These are phyloP conservation scores for Penicillium sp. DNA, from an alignment of 2,329 filamentous ascomycete genomes.

Conservation along the genomic window DNA sequence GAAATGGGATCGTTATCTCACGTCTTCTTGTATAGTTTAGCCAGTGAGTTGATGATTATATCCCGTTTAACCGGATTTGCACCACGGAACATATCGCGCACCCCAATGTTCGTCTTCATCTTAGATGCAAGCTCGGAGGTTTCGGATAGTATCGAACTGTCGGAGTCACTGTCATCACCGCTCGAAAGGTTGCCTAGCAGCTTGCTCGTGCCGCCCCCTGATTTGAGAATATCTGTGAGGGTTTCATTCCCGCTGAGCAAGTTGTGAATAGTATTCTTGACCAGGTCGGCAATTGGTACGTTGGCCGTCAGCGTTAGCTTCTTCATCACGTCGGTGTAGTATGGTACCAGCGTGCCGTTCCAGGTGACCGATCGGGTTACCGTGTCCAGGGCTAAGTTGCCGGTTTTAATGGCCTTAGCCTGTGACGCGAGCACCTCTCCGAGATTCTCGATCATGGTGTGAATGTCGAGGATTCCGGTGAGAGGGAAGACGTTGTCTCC, in stretches of 20 bases:
- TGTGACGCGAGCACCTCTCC: conserved; percentile 27
- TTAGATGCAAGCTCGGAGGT: conserved; percentile 2
- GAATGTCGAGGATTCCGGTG: conserved; percentile 49
- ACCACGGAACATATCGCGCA: conserved; percentile 3
- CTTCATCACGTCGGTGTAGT: conserved; percentile 37
- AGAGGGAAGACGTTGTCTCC: conserved; percentile 53
- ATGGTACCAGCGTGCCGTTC: conserved; percentile 33
- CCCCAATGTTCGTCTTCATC: conserved; percentile 10
- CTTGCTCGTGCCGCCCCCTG: conserved; percentile 2
- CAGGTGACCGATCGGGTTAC: conserved; percentile 29
- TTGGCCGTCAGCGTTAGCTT: conserved; percentile 31
- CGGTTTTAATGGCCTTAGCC: conserved; percentile 23
- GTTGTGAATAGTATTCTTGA: conserved; percentile 33
- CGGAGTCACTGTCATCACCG: neutral
- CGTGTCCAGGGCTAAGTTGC: conserved; percentile 29
- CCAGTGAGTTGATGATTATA: neutral
- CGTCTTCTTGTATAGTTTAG: neutral
- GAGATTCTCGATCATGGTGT: conserved; percentile 32
- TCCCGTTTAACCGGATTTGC: neutral
- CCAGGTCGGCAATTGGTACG: conserved; percentile 25
- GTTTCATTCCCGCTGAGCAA: conserved; percentile 17
- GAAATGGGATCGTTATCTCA: neutral
- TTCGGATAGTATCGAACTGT: neutral
- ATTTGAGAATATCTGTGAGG: conserved; percentile 10
- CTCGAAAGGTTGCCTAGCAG: conserved; percentile 8